phyloP scores from a whole-genome alignment of 768 basidiomycete genomes.

The Coprinellus micaceus region DNA sequence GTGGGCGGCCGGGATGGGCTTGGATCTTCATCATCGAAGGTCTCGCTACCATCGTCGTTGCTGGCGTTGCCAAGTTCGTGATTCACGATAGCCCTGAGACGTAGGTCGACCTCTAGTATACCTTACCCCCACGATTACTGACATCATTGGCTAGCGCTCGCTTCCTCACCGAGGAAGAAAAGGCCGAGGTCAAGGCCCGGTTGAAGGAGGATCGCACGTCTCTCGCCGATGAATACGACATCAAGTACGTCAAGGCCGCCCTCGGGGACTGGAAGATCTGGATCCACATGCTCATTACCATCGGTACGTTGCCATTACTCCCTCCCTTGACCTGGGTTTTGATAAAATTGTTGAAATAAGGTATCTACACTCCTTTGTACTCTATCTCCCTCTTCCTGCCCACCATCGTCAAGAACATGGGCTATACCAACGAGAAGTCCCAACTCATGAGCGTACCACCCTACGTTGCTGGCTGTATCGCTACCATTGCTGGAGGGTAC shows the following conservation, averaged over 20 bases:
- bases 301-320: constrained; percentile 19
- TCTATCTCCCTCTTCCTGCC: constrained; percentile 31
- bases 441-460: constrained; percentile 32
- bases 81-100: constrained; percentile 28
- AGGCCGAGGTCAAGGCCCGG: constrained; percentile 23
- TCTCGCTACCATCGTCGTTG: constrained; percentile 24
- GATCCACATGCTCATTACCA: constrained; percentile 30
- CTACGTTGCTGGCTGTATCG: constrained; percentile 25
- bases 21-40: constrained; percentile 34
- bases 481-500: constrained; percentile 24
- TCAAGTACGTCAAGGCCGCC: constrained; percentile 25
- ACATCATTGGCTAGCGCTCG: constrained; percentile 17
- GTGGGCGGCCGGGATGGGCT: constrained; percentile 28
- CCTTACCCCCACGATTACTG: not conserved
- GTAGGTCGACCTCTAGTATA: constrained; percentile 13
- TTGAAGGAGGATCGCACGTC: constrained; percentile 24
- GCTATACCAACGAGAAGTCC: constrained; percentile 25
- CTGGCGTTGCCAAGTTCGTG: constrained; percentile 22
- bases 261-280: constrained; percentile 33
- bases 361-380: constrained; percentile 29
- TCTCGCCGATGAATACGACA: constrained; percentile 26
- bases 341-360: no score
- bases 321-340: no score
- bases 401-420: constrained; percentile 29
- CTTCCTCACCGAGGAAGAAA: constrained; percentile 28